Evolutionary conservation across 441 rosid genomes (phyloP).

Genomic region (Gossypium trilobum): DNA sequence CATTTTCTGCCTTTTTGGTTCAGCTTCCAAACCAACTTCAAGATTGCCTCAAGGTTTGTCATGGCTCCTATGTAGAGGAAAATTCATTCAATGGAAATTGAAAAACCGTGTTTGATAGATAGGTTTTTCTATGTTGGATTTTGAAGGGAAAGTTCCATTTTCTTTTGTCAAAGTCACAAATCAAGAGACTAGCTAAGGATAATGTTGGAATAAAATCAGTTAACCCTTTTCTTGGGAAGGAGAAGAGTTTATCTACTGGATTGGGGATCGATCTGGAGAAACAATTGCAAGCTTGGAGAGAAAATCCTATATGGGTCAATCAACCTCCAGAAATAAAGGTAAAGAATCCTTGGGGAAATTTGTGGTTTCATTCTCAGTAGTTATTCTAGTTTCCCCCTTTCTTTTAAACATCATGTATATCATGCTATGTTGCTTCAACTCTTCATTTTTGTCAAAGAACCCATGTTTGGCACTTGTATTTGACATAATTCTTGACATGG

Average conservation of each 20-base stretch:
- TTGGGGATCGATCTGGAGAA: constrained; percentile 45
- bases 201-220: constrained; percentile 17
- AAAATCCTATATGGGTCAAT: constrained; percentile 58
- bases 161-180: constrained; percentile 29
- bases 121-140: not conserved
- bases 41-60: constrained; percentile 45
- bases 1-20: constrained; percentile 37
- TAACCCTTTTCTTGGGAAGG: constrained; percentile 22
- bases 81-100: not conserved
- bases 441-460: not conserved
- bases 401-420: not conserved
- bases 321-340: constrained; percentile 58
- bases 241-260: constrained; percentile 22
- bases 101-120: not conserved
- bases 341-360: not conserved
- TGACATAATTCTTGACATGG: not conserved
- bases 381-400: not conserved
- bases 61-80: not conserved
- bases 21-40: constrained; percentile 48
- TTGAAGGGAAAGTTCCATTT: not conserved
- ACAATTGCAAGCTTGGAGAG: constrained; percentile 69
- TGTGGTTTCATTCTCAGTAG: not conserved
- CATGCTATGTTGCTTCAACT: not conserved
- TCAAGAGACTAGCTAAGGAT: constrained; percentile 27
- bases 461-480: not conserved